Evolutionary conservation across 2,329 filamentous ascomycete genomes (phyloP), one percentile per base, ranked within the genome.

Genomic region (Thelonectria blattea): DNA sequence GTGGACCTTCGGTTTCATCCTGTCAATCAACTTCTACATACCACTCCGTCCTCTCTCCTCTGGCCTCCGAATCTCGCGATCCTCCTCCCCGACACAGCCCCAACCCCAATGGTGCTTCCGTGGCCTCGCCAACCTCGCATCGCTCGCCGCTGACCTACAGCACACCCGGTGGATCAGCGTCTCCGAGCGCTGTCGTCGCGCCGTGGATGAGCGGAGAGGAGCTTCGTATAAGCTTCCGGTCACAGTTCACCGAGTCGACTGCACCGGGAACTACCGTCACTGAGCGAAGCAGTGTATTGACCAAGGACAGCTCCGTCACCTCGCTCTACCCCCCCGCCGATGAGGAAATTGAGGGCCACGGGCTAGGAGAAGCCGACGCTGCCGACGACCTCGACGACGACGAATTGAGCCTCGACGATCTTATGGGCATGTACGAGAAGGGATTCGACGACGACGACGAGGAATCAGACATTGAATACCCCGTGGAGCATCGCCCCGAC

Each of bases 251-350:
- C 17, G 73, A 79, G 37, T 86, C 84, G 3, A 84, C 83, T 5
- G 78, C 79, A 24, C 83, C 83, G 32, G 93, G 89, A 22, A 85
- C 83, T 2, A 67, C 75, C 5, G 87, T 88, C n/a, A 96, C 92
- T 1, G 91, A 94, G 72, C 85, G 91, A 62, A 96, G 91, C 74
- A 97, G 93, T 71, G 83, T 95, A 51, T 75, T 89, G 65, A 95
- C 92, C 3, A 92, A 91, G 68, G 86, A 87, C 61, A 96, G 91
- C 79, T 93, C 91, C 2, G 82, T 88, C 54, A 90, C 78, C 78
- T 95, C 81, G 63, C 83, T 82, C 75, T 80, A 80, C 27, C 58
- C 59, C 22, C 61, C 54, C 27, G 68, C 64, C 66, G 53, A 70
- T 65, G 49, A 70, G 42, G 75, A 79, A 64, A 75, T 73, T 37